Base-by-base conservation (phyloP, 768 basidiomycete species). In the Russula olivacea region DNA sequence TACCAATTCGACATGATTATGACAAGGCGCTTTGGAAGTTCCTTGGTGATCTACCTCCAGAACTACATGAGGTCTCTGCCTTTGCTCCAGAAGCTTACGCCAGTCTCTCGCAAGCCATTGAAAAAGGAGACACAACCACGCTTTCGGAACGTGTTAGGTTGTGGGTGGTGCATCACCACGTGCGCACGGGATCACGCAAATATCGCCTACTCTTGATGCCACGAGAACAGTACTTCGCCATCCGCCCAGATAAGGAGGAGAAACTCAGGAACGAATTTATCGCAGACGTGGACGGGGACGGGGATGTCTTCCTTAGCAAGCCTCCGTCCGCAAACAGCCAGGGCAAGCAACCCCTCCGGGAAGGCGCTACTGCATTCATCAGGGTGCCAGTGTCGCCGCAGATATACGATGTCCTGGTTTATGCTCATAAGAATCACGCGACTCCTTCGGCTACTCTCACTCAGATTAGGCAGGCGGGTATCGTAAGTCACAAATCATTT, bases 381-480 rank as follows among this genome's bases (percentile, higher is more conserved):
- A 77, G 83, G 60, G 72, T 88, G 53, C 87, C 87, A 11, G 85
- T 87, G 55, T 81, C 82, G 58, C 75, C 79, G 25, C 87, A 88
- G 69, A 80, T 88, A 66, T 88, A 86, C 60, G 87, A 88, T 70
- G 78, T 86, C 61, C 72, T 88, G 47, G 83, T 83, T 25, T 88
- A 84, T 68, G 83, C 83, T 3, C 87, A 88, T 69, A 77, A 85
- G 14, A 75, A 79, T 19, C 87, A 88, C 68, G 78, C 77, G 19
- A 77, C 80, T 21, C 75, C 85, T 10, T 66, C 78, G 4, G 75
- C 77, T 17, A 87, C 86, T 78, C 74, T 88, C 57, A 73, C 74
- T 61, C 83, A 85, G 71, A 75, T 81, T 43, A 76, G 80, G 58
- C 78, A 79, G 57, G 77, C 85, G 17, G 83, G 84, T 65, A 81